Percentiles rank a stretch among this genome's conserved stretches.
These are phyloP conservation scores for Exophiala alcalophila DNA, from an alignment of 2,329 filamentous ascomycete species.

Conservation along the genomic window DNA sequence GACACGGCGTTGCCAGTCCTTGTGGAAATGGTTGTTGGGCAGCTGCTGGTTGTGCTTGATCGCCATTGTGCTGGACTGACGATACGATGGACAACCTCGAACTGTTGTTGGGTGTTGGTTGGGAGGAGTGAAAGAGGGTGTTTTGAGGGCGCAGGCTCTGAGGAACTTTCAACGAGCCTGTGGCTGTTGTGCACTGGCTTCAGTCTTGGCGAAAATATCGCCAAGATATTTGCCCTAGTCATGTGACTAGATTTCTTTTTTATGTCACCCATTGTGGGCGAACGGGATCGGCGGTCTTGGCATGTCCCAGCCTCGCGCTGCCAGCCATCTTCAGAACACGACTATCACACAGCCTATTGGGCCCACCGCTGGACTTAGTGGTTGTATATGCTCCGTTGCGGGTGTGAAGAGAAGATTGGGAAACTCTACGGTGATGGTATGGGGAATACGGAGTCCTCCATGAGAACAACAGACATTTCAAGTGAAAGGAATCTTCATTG, in stretches of 20 bases:
- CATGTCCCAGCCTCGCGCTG: neutral
- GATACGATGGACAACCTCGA: conserved; percentile 19
- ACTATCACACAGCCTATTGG: too few relatives aligned
- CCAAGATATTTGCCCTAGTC: conserved; percentile 18
- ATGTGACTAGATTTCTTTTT: conserved; percentile 8
- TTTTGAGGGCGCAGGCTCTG: neutral
- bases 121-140: conserved; percentile 2
- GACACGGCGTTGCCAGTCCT: conserved; percentile 99
- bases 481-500: conserved; percentile 12
- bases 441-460: neutral
- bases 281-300: neutral
- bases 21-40: conserved; percentile 70
- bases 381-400: too few relatives aligned
- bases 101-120: conserved; percentile 24
- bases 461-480: too few relatives aligned
- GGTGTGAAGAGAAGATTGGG: too few relatives aligned
- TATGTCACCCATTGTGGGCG: too few relatives aligned
- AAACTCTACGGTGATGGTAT: neutral
- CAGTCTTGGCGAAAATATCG: conserved; percentile 10
- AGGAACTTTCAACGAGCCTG: conserved; percentile 10
- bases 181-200: conserved; percentile 9
- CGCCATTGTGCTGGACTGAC: conserved; percentile 52
- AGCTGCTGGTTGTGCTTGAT: conserved; percentile 83
- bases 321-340: too few relatives aligned
- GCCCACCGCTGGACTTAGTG: too few relatives aligned